Percentiles rank a stretch among this genome's conserved stretches.
phyloP scores from a whole-genome alignment of 768 basidiomycete genomes.

The Suillus cothurnatus region DNA sequence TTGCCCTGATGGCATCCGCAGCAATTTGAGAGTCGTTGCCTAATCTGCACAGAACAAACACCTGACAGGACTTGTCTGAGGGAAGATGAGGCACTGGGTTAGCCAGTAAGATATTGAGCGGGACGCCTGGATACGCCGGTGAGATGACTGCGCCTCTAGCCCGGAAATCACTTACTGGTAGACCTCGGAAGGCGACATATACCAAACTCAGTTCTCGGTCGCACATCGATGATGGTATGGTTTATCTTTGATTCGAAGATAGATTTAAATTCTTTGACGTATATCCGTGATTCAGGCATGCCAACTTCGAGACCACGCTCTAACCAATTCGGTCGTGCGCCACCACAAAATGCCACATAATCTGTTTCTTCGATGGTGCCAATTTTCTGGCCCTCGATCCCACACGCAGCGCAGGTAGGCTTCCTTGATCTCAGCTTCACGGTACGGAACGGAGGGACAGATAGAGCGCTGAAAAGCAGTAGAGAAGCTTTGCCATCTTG shows the following conservation, averaged over 20 bases:
- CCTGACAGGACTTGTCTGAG: constrained; percentile 23
- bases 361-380: constrained; percentile 60
- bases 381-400: constrained; percentile 44
- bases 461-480: constrained; percentile 74
- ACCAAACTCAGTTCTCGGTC: constrained; percentile 77
- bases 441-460: constrained; percentile 70
- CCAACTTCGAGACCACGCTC: constrained; percentile 49
- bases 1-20: constrained; percentile 47
- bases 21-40: constrained; percentile 96
- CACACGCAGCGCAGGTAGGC: constrained; percentile 76
- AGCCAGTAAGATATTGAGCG: constrained; percentile 63
- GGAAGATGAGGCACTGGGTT: constrained; percentile 54
- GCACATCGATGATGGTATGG: constrained; percentile 70
- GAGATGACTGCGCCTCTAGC: constrained; percentile 5
- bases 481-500: constrained; percentile 65
- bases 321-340: constrained; percentile 67
- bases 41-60: constrained; percentile 76
- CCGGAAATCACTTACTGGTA: constrained; percentile 52
- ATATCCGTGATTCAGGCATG: constrained; percentile 43
- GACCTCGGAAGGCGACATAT: constrained; percentile 83
- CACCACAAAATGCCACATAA: constrained; percentile 89
- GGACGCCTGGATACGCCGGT: constrained; percentile 60
- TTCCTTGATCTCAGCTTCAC: constrained; percentile 80
- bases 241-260: constrained; percentile 34
- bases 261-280: constrained; percentile 50